Conservation (phyloP, 331 rosid species). For the Dryas integrifolia region DNA sequence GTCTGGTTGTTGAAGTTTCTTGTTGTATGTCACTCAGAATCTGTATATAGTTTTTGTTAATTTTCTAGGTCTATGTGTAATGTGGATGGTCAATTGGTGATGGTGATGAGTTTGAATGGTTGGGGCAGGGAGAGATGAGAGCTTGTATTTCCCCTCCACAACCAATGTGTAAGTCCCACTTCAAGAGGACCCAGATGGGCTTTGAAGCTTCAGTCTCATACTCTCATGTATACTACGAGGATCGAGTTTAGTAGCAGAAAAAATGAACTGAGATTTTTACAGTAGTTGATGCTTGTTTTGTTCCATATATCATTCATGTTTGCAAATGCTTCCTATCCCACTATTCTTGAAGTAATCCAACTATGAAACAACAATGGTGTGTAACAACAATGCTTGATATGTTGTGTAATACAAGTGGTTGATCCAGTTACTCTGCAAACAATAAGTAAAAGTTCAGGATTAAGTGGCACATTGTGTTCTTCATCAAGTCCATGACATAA, state of each 20-base stretch:
- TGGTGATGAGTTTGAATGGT: background rate
- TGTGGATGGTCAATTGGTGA: background rate
- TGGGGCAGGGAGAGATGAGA: background rate
- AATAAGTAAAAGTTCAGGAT: too few species aligned
- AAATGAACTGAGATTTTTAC: constrained; percentile 9
- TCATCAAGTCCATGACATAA: too few species aligned
- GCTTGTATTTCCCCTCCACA: background rate
- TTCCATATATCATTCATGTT: background rate
- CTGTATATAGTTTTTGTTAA: constrained; percentile 21
- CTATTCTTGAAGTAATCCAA: too few species aligned
- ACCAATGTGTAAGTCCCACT: background rate
- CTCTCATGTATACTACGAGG: background rate
- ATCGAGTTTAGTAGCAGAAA: background rate
- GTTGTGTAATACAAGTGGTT: too few species aligned
- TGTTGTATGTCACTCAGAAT: background rate
- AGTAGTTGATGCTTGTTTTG: background rate
- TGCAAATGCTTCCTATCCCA: background rate
- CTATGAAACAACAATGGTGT: too few species aligned
- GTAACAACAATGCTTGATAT: too few species aligned
- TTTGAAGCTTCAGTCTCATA: background rate
- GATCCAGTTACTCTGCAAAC: too few species aligned
- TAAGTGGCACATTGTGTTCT: too few species aligned
- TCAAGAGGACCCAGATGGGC: background rate
- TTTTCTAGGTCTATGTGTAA: constrained; percentile 2
- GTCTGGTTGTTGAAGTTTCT: background rate